These are phyloP conservation scores for Salinomyces thailandicus DNA, from an alignment of 2,329 filamentous ascomycete genomes.

Conservation along the genomic window DNA sequence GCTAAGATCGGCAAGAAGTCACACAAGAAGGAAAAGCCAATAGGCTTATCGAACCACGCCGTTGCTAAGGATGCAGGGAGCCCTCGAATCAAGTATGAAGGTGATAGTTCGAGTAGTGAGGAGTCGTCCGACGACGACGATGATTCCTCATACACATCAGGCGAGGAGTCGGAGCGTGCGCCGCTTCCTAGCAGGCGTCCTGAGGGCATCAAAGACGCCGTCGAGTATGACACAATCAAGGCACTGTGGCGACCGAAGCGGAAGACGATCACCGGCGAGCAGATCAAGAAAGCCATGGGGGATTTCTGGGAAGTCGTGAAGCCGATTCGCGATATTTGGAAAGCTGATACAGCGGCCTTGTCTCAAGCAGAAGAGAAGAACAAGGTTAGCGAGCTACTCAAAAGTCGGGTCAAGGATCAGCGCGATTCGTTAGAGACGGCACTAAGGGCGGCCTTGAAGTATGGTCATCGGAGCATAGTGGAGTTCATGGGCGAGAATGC, in stretches of 20 bases:
- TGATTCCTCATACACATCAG: constrained; percentile 43
- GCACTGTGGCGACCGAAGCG: constrained; percentile 50
- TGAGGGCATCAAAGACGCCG: constrained; percentile 40
- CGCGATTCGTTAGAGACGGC: constrained; percentile 47
- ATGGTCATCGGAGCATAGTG: constrained; percentile 38
- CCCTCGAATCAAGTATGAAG: constrained; percentile 19
- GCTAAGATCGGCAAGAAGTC: constrained; percentile 29
- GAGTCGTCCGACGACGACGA: constrained; percentile 34
- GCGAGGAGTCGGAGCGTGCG: constrained; percentile 43
- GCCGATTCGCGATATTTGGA: constrained; percentile 52
- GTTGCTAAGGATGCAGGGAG: not conserved
- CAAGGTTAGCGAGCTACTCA: constrained; percentile 43
- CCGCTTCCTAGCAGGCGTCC: constrained; percentile 45
- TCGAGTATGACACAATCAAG: constrained; percentile 50
- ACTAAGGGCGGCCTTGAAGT: constrained; percentile 35
- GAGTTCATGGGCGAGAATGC: constrained; percentile 26
- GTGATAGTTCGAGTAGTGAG: constrained; percentile 36
- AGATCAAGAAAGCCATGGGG: constrained; percentile 45
- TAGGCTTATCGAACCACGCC: not conserved
- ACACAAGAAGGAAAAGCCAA: constrained; percentile 16
- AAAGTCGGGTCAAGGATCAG: constrained; percentile 47
- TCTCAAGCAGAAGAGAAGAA: constrained; percentile 49
- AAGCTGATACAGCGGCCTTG: constrained; percentile 45
- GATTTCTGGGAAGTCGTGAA: constrained; percentile 51
- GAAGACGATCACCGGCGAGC: constrained; percentile 38